Evolutionary conservation across 805 yeast species (phyloP), one percentile per base, ranked within the genome.

Genomic region (Candida loeiensis): DNA sequence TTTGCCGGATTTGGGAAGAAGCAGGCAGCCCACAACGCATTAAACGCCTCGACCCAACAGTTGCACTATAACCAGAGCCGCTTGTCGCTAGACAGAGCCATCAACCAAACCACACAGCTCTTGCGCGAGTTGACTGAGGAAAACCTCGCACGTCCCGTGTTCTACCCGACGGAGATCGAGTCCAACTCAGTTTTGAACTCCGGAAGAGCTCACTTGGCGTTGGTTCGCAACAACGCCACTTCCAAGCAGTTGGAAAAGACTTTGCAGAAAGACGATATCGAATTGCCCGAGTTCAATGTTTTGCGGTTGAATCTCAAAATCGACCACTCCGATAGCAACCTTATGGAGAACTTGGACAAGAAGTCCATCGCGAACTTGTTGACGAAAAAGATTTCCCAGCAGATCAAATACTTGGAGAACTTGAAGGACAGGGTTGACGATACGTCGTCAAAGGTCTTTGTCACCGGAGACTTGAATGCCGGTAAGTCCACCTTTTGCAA

Each of bases 401-500:
- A 83, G 14, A 61, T 77, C 8, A 78, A 77, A 48, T 96, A 90
- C 55, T 64, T 91, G 36, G 52, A 64, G 6, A 77, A 89, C 13
- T 66, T 95, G 45, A 79, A 80, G 47, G 93, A 82, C 36, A 75
- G 99, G 50, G 82, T 93, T 12, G 93, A 84, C 48, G 96, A 95
- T 53, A 87, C 93, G 0, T 76, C 91, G 0, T 90, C 98, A 2
- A 91, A 91, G 53, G 97, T 93, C 1, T 80, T 93, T 45, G 90
- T 93, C 27, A 95, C 99, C 2, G 99, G 99, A 37, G 99, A 93
- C 59, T 74, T 93, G 49, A 93, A 93, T 57, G 85, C 99, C 0
- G 99, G 99, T 3, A 93, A 93, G 56, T 88, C 97, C 1, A 85
- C 96, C 1, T 88, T 93, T 53, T 93, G 99, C 62, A 93, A 93